These are phyloP conservation scores for Mortierella sp. DNA, from an alignment of 371 early-diverging fungal genomes.

Conservation along the genomic window DNA sequence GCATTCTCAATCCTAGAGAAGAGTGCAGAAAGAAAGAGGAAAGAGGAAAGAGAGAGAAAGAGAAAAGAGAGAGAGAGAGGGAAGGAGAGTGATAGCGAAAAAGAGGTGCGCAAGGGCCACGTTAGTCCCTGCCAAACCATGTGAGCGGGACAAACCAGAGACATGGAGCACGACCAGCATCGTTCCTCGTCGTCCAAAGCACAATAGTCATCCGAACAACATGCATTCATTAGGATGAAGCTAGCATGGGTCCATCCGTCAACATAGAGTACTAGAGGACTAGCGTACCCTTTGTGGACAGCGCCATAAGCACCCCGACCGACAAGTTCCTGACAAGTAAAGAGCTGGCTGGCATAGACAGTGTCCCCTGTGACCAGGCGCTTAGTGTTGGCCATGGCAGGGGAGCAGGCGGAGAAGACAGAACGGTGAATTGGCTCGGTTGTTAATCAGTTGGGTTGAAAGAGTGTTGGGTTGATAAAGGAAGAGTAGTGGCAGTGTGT, in stretches of 20 bases:
- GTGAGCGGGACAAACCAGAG: neutral
- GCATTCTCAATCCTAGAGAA: constrained; percentile 69
- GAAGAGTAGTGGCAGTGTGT: too few species aligned
- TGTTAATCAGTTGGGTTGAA: too few species aligned
- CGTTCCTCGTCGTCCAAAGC: too few species aligned
- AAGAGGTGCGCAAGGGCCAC: neutral
- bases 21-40: neutral
- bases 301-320: constrained; percentile 75
- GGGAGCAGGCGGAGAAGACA: neutral
- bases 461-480: too few species aligned
- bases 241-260: too few species aligned
- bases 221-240: too few species aligned
- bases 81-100: neutral
- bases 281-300: constrained; percentile 68
- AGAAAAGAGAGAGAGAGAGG: neutral
- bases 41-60: constrained; percentile 1
- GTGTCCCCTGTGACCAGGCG: constrained; percentile 45
- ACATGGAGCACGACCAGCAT: too few species aligned
- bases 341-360: constrained; percentile 54
- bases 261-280: too few species aligned
- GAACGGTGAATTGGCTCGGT: too few species aligned
- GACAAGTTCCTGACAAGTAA: constrained; percentile 63
- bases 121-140: constrained; percentile 2
- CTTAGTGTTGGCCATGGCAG: constrained; percentile 36
- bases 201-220: too few species aligned